These are phyloP conservation scores for Lipomyces spencermartinsiae DNA, from an alignment of 805 yeast species.

Conservation along the genomic window DNA sequence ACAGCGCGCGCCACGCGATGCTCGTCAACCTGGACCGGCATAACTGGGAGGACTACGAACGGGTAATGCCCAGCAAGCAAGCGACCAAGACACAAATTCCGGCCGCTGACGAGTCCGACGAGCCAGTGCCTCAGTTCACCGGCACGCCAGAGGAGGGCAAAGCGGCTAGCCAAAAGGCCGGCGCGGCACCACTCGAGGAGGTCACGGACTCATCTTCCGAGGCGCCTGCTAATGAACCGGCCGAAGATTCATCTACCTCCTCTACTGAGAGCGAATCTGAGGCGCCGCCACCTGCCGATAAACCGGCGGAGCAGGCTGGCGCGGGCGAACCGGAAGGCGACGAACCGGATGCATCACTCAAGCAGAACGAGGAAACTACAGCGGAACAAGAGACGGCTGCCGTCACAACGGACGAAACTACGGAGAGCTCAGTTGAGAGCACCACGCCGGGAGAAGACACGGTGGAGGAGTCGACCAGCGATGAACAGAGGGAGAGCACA, in stretches of 20 bases:
- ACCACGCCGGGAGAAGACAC: too few relatives aligned
- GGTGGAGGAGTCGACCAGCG: too few relatives aligned
- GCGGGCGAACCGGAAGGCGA: background rate
- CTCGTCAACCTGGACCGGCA: constrained; percentile 6
- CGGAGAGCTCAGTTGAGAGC: background rate
- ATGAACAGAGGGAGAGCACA: too few relatives aligned
- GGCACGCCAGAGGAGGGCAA: constrained; percentile 9
- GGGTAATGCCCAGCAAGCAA: background rate
- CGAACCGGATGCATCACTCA: background rate
- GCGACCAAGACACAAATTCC: background rate
- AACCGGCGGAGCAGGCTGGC: background rate
- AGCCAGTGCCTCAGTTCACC: background rate
- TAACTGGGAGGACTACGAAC: constrained; percentile 17
- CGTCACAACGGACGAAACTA: background rate
- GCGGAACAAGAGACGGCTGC: background rate
- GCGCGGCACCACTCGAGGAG: constrained; percentile 9
- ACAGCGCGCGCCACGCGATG: constrained; percentile 19
- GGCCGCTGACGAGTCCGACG: background rate
- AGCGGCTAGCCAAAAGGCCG: constrained; percentile 5
- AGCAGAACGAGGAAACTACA: background rate
- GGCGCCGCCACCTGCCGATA: background rate
- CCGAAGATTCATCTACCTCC: background rate
- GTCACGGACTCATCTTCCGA: background rate
- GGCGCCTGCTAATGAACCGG: background rate
- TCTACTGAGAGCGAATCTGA: background rate